Percentiles rank a stretch among this genome's conserved stretches.
Conservation (phyloP, 208 protist species). For the Wallacemonas sp. region DNA sequence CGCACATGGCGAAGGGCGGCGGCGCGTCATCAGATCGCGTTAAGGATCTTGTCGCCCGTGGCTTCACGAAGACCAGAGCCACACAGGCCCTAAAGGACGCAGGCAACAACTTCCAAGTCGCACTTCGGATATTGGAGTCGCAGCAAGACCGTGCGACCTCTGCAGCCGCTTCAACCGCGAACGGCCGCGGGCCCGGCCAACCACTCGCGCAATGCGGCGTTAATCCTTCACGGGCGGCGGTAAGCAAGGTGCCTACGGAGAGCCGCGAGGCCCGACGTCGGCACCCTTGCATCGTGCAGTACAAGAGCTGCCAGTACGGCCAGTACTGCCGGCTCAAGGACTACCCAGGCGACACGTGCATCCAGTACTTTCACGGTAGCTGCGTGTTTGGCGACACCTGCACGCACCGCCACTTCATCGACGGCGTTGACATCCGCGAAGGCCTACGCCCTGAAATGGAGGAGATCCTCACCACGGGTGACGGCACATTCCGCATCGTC, state of each 20-base stretch:
- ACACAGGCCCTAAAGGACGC: constrained; percentile 64
- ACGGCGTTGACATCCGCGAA: constrained; percentile 69
- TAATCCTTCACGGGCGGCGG: background rate
- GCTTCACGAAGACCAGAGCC: constrained; percentile 62
- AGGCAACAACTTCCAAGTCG: constrained; percentile 43
- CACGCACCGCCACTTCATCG: constrained; percentile 52
- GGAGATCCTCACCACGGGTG: constrained; percentile 3
- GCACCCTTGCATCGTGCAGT: constrained; percentile 80
- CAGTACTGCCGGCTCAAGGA: constrained; percentile 53
- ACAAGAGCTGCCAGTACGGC: constrained; percentile 64
- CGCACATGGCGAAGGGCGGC: constrained; percentile 5
- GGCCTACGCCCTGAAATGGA: background rate
- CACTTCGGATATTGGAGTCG: constrained; percentile 43
- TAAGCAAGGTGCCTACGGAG: background rate
- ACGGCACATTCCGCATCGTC: constrained; percentile 11
- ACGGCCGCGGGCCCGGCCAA: background rate
- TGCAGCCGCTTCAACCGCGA: background rate
- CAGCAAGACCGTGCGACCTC: constrained; percentile 13
- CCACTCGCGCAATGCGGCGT: background rate
- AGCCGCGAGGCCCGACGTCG: background rate
- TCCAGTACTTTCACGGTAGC: constrained; percentile 62
- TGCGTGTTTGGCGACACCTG: constrained; percentile 65
- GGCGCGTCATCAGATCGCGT: background rate
- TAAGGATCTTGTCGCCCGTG: constrained; percentile 31
- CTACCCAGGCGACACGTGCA: constrained; percentile 68